Base-by-base conservation (phyloP, 129 eudicot genomes). In the Tanacetum coccineum region DNA sequence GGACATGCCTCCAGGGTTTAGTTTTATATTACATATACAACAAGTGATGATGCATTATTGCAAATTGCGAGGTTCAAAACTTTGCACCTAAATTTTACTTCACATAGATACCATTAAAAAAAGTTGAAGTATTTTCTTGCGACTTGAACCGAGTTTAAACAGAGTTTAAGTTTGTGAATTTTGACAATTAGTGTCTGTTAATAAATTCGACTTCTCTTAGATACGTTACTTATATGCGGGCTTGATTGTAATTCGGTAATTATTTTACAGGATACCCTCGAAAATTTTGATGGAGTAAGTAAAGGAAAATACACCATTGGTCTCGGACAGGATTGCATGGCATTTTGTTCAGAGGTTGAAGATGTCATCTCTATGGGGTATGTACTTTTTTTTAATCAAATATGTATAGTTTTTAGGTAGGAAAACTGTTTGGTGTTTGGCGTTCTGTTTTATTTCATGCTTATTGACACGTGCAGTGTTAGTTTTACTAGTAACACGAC, bases 331-430 rank as follows among this genome's bases (percentile, higher is more conserved):
- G 98, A 93, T 78, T 88, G 98, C 84, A 93, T 93, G 98, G 96
- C 83, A 59, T 93, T 88, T 77, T 93, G 98, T 63, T 79, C 92
- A 22, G 98, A 93, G 77, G 98, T 93, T 44, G 98, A 93, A 93
- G 98, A 93, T 78, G 96, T 93, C 63, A 93, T 93, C 81, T 93
- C 98, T 44, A 93, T 93, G 98, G 88, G 98, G 98, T 93, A 75
- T 15, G 66, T 19, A 70, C 60, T 69, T 30, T 49, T 46, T 14
- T 56, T 21, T 2, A 0, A 26, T 58, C 66, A 49, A 53, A 21
- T 10, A 60, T 53, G 49, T 50, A 13, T 28, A 19, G 28, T 51
- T 52, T 20, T 13, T 13, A 22, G 44, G 17, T 18, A 40, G 4
- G 22, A 59, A 10, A 59, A 12, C 19, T 46, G 13, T 8, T 28